phyloP scores from a whole-genome alignment of 768 basidiomycete species.

The Auriscalpium orientale region DNA sequence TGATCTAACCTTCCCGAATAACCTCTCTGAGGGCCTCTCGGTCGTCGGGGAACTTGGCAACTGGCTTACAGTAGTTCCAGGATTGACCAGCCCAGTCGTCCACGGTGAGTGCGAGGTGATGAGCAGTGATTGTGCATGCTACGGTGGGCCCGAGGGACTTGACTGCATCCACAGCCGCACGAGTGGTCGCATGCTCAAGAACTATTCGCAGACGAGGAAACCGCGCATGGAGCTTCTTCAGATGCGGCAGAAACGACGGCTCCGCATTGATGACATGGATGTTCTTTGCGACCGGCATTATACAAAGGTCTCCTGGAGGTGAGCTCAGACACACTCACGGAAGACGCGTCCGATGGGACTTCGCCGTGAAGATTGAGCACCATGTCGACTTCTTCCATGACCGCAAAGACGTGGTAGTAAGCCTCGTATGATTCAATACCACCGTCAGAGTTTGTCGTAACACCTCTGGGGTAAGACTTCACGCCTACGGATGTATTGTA shows the following conservation, averaged over 20 bases:
- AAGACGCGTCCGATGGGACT: slow-evolving; percentile 75
- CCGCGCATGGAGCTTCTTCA: slow-evolving; percentile 66
- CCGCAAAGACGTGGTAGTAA: slow-evolving; percentile 89
- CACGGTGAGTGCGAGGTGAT: slow-evolving; percentile 89
- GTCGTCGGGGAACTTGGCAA: slow-evolving; percentile 94
- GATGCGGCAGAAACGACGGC: slow-evolving; percentile 78
- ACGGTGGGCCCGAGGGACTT: slow-evolving; percentile 74
- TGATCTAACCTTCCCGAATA: slow-evolving; percentile 56
- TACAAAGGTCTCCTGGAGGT: not conserved
- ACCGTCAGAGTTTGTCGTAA: slow-evolving; percentile 93
- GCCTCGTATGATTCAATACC: slow-evolving; percentile 94
- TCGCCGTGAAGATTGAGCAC: slow-evolving; percentile 97
- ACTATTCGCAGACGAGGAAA: slow-evolving; percentile 94
- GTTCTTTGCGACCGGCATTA: slow-evolving; percentile 41
- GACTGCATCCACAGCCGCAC: slow-evolving; percentile 83
- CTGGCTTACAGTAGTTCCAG: slow-evolving; percentile 96
- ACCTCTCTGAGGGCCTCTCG: slow-evolving; percentile 73
- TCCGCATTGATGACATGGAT: slow-evolving; percentile 93
- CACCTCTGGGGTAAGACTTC: slow-evolving; percentile 95
- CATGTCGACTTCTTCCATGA: slow-evolving; percentile 90
- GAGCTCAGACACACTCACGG: slow-evolving; percentile 32
- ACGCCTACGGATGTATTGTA: slow-evolving; percentile 42
- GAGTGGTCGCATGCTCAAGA: slow-evolving; percentile 92
- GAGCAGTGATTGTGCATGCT: slow-evolving; percentile 94
- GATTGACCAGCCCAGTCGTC: slow-evolving; percentile 96